Evolutionary conservation across 345 rosid species (phyloP).

Genomic region (Gossypium turneri): DNA sequence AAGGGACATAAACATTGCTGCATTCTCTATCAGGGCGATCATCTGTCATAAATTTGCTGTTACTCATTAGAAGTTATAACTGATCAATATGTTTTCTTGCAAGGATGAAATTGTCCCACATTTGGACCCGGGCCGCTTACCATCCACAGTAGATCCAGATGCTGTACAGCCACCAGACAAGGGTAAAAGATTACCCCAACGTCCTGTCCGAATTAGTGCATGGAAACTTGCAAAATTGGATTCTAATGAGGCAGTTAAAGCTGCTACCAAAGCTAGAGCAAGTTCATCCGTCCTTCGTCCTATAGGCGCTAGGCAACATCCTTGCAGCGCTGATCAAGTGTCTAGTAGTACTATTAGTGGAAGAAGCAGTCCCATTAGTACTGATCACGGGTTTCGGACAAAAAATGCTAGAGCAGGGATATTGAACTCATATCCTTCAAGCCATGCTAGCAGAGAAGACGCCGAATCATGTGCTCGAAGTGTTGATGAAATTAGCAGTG

Average conservation of each 20-base stretch:
- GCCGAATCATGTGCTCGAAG: constrained; percentile 50
- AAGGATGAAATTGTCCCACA: constrained; percentile 90
- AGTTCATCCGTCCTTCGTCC: constrained; percentile 89
- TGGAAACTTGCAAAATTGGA: constrained; percentile 92
- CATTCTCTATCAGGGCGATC: neutral
- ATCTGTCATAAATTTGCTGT: neutral
- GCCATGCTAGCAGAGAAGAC: constrained; percentile 58
- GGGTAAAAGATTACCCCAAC: constrained; percentile 59
- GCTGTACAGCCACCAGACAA: constrained; percentile 36
- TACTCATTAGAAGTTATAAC: neutral
- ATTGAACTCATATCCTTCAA: constrained; percentile 50
- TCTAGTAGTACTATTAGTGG: constrained; percentile 67
- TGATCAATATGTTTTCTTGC: neutral
- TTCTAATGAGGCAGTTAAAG: constrained; percentile 69
- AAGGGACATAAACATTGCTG: neutral
- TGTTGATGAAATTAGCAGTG: constrained; percentile 54
- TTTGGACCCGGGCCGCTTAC: constrained; percentile 71
- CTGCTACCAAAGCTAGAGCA: constrained; percentile 88
- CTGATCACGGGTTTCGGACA: constrained; percentile 40
- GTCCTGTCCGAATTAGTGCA: constrained; percentile 80
- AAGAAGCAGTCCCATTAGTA: constrained; percentile 69
- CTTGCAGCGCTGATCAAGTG: constrained; percentile 46
- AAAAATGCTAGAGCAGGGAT: constrained; percentile 35
- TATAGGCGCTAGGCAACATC: constrained; percentile 45
- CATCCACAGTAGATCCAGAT: constrained; percentile 83